Evolutionary conservation across 2,329 filamentous ascomycete genomes (phyloP), one percentile per base, ranked within the genome.

Genomic region (Fusarium compactum): DNA sequence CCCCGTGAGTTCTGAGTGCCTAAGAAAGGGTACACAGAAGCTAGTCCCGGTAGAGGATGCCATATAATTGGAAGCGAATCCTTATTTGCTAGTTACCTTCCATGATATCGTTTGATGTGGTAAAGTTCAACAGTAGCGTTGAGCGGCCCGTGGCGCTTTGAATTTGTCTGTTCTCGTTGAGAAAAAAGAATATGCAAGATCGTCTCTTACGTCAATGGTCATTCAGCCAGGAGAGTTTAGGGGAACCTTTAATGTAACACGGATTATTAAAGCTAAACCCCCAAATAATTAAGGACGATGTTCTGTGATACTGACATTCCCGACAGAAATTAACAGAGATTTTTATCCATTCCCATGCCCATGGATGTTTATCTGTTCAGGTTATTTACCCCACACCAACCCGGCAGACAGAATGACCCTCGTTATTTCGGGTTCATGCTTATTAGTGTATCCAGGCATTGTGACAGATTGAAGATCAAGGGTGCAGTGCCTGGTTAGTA

Each of bases 91-190:
- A 34, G 29, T 34, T 25, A 58, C 55, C 48, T 55, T 63, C 55
- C 48, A 56, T 54, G 18, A 34, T 47, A 24, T 69, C 40, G 25
- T 56, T 29, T 22, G 32, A 41, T 29, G 6, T 38, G 27, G 48
- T 66, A 59, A 45, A 50, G 68, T 66, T 60, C 59, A 47, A 47
- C 54, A 56, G 61, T 69, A 71, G 70, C 58, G 67, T 51, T 45
- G 38, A 44, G 63, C 70, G 67, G 70, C 56, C 70, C 63, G 70
- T 38, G 30, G 54, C 59, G 63, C 53, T 48, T 68, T 58, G 58
- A 58, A 47, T 32, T 56, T 14, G 27, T 58, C 20, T 41, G 32
- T 27, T 61, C 38, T 52, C 14, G 44, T 48, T 56, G 52, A 53
- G 34, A 48, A 40, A 50, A 46, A 15, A 51, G 16, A 22, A 18